Evolutionary conservation across 129 eudicot genomes (phyloP).

Genomic region (Calendula officinalis): DNA sequence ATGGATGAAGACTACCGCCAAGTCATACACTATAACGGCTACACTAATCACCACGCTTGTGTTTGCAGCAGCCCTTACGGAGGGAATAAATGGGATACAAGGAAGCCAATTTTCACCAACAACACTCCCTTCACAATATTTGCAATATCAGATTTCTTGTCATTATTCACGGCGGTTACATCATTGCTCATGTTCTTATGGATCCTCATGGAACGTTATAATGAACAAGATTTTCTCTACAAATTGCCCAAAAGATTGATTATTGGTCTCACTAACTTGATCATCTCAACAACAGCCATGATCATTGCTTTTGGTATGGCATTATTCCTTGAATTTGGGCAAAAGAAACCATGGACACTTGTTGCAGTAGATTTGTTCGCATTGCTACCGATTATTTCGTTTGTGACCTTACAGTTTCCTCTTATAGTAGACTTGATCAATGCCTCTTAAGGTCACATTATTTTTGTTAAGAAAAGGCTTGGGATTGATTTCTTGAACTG

Average conservation of each 20-base stretch:
- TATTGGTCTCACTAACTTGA: no score
- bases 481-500: no score
- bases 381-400: not conserved
- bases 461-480: not conserved
- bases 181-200: slow-evolving; percentile 22
- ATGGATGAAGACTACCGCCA: slow-evolving; percentile 20
- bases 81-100: not conserved
- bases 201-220: not conserved
- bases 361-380: no score
- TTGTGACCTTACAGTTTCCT: not conserved
- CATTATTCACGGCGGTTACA: slow-evolving; percentile 10
- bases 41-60: slow-evolving; percentile 14
- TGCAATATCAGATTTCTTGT: slow-evolving; percentile 9
- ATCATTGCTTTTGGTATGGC: slow-evolving; percentile 8
- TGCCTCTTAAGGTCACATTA: not conserved
- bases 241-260: no score
- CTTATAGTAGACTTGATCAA: not conserved
- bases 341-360: not conserved
- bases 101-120: not conserved
- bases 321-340: slow-evolving; percentile 9
- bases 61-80: slow-evolving; percentile 21
- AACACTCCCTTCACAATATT: not conserved
- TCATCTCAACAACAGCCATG: no score
- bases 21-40: slow-evolving; percentile 8
- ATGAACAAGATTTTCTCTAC: no score